Percentiles rank a stretch among this genome's conserved stretches.
These are phyloP conservation scores for Sclerotinia trifoliorum DNA, from an alignment of 2,329 filamentous ascomycete genomes.

Conservation along the genomic window DNA sequence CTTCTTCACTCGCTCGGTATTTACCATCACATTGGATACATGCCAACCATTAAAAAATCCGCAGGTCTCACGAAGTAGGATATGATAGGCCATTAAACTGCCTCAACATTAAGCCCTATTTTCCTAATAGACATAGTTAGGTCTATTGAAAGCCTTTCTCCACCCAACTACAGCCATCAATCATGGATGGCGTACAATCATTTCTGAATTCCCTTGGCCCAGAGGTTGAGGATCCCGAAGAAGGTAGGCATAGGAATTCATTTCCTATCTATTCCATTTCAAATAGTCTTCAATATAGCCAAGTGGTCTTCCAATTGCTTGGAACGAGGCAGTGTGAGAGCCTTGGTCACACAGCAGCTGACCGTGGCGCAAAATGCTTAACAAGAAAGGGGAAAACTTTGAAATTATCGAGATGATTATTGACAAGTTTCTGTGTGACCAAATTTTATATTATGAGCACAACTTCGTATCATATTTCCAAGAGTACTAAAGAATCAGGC, in stretches of 20 bases:
- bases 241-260: slow-evolving; percentile 48
- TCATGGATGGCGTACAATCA: slow-evolving; percentile 32
- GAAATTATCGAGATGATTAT: neutral
- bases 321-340: slow-evolving; percentile 15
- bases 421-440: neutral
- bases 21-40: neutral
- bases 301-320: slow-evolving; percentile 15
- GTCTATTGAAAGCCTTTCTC: neutral
- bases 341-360: slow-evolving; percentile 12
- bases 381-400: neutral
- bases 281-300: neutral
- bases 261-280: neutral
- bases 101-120: slow-evolving; percentile 1
- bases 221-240: slow-evolving; percentile 56
- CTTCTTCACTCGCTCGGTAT: neutral
- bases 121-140: neutral
- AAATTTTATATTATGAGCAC: neutral
- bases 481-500: neutral
- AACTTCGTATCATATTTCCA: neutral
- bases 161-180: neutral
- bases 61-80: neutral
- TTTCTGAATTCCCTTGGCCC: slow-evolving; percentile 47
- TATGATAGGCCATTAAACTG: neutral
- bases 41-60: neutral
- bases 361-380: slow-evolving; percentile 10